Evolutionary conservation across 2,329 filamentous ascomycete genomes (phyloP).

Genomic region (Scolecobasidium constrictum): DNA sequence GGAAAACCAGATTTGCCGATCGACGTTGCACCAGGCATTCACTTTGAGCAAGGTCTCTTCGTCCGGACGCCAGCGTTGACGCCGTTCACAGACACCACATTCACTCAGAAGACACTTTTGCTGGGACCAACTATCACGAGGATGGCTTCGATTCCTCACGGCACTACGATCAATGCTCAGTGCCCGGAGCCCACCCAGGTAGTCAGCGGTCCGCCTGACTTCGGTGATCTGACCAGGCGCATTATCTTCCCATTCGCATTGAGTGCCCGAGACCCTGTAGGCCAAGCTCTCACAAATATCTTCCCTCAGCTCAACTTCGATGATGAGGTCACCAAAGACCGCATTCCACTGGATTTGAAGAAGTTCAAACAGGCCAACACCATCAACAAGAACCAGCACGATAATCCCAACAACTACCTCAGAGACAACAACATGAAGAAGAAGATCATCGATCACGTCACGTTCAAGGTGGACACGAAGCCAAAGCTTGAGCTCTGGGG

Average conservation of each 20-base stretch:
- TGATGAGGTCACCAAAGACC: neutral
- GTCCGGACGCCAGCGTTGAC: conserved; percentile 25
- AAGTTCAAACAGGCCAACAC: neutral
- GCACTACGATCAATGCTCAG: conserved; percentile 30
- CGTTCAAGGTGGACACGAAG: neutral
- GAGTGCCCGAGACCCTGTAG: too few relatives aligned
- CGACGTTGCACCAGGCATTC: conserved; percentile 21
- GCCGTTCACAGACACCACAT: conserved; percentile 11
- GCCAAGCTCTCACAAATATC: neutral
- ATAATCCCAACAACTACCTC: conserved; percentile 4
- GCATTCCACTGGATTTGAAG: conserved; percentile 1
- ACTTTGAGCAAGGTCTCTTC: conserved; percentile 32
- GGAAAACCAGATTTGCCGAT: conserved; percentile 23
- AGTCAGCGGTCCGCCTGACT: conserved; percentile 12
- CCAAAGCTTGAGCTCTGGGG: neutral
- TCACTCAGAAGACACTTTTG: too few relatives aligned
- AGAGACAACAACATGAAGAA: conserved; percentile 2
- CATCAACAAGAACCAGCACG: neutral
- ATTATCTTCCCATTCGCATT: neutral
- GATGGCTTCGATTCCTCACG: conserved; percentile 34
- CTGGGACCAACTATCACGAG: conserved; percentile 15
- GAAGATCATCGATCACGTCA: neutral
- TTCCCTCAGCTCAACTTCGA: neutral
- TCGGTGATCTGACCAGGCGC: neutral
- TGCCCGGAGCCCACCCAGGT: neutral